Conservation (phyloP, 2,329 filamentous ascomycete species). For the Claviceps fusiformis region DNA sequence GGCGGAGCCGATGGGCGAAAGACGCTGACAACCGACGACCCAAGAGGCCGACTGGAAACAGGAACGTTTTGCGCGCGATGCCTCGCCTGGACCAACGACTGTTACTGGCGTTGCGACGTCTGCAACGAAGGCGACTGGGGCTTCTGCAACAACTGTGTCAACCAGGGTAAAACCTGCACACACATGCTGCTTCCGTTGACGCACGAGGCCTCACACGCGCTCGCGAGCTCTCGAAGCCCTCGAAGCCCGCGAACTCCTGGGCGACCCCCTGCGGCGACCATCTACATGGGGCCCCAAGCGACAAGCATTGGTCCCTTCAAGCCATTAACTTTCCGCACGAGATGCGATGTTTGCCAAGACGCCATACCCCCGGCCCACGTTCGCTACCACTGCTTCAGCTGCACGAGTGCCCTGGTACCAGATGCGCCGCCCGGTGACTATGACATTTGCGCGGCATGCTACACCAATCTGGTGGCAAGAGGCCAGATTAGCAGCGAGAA, state of each 20-base stretch:
- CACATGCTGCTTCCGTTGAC: conserved; percentile 69
- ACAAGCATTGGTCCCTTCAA: conserved; percentile 43
- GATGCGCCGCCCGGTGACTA: conserved; percentile 57
- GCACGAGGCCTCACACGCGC: conserved; percentile 33
- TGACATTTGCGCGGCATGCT: conserved; percentile 72
- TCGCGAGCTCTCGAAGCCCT: conserved; percentile 18
- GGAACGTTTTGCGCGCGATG: conserved; percentile 80
- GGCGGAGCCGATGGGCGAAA: conserved; percentile 41
- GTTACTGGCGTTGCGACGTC: conserved; percentile 76
- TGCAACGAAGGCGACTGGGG: conserved; percentile 95
- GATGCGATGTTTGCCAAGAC: conserved; percentile 66
- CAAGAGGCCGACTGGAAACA: conserved; percentile 52
- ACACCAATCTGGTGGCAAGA: conserved; percentile 49
- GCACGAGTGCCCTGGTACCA: conserved; percentile 38
- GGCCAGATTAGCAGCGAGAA: conserved; percentile 61
- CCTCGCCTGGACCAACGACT: conserved; percentile 58
- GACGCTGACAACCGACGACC: conserved; percentile 53
- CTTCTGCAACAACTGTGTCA: conserved; percentile 79
- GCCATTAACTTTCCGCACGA: conserved; percentile 56
- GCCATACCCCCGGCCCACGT: conserved; percentile 55
- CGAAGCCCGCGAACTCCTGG: conserved; percentile 29
- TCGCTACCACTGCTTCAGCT: conserved; percentile 69
- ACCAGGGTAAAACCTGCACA: conserved; percentile 66
- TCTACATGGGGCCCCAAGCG: conserved; percentile 33
- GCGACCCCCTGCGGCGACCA: conserved; percentile 32